These are phyloP conservation scores for Spergularia azorica DNA, from an alignment of 179 eudicot genomes.

Conservation along the genomic window DNA sequence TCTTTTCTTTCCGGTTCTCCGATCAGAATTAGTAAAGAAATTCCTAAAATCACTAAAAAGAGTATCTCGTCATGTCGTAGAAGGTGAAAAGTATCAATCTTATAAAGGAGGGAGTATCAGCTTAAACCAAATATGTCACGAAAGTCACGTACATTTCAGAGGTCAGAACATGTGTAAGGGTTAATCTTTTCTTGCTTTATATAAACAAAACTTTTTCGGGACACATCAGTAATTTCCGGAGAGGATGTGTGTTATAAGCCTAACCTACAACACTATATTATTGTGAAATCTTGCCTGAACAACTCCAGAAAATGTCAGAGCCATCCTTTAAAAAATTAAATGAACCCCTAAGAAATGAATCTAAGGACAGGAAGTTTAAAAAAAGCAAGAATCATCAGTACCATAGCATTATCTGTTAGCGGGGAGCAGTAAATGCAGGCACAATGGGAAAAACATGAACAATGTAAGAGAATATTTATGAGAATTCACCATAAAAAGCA, in stretches of 20 bases:
- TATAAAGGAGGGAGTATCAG: neutral
- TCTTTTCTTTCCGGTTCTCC: too few relatives aligned
- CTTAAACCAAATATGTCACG: neutral
- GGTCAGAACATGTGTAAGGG: neutral
- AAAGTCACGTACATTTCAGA: neutral
- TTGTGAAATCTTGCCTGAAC: neutral
- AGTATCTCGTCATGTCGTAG: neutral
- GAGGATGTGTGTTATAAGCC: neutral
- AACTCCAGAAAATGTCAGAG: neutral
- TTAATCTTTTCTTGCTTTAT: neutral
- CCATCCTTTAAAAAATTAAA: neutral
- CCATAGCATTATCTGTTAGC: too few relatives aligned
- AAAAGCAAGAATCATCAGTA: neutral
- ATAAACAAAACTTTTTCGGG: neutral
- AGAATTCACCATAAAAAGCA: neutral
- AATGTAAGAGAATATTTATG: neutral
- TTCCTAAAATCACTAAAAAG: too few relatives aligned
- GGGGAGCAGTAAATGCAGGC: neutral
- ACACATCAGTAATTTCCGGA: neutral
- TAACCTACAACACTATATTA: neutral
- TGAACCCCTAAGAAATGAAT: neutral
- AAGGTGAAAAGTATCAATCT: neutral
- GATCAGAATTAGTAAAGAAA: too few relatives aligned
- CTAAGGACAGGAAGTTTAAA: neutral
- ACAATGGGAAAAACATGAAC: neutral